Evolutionary conservation across 169 alveolate species (phyloP).

Genomic region (Plasmodium berghei): DNA sequence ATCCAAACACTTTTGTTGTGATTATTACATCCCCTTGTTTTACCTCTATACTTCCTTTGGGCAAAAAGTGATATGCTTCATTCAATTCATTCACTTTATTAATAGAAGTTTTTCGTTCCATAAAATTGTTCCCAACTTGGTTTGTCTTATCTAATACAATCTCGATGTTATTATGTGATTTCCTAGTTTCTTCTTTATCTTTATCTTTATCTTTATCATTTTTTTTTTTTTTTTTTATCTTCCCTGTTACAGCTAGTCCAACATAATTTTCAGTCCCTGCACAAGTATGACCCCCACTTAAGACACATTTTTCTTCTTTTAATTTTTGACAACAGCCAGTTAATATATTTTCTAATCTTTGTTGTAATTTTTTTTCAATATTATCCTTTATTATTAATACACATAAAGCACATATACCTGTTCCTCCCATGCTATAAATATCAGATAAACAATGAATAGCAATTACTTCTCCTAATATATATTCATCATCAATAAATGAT

Average conservation of each 20-base stretch:
- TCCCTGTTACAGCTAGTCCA: conserved; percentile 76
- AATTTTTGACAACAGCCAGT: conserved; percentile 72
- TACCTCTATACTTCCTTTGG: conserved; percentile 57
- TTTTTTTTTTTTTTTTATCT: conserved; percentile 39
- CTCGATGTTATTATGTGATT: background rate
- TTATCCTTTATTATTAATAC: conserved; percentile 75
- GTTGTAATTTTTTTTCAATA: conserved; percentile 70
- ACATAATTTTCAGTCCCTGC: conserved; percentile 77
- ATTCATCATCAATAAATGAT: conserved; percentile 77
- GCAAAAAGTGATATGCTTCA: conserved; percentile 44
- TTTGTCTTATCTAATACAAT: background rate
- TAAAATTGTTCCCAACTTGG: background rate
- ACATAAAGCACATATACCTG: conserved; percentile 69
- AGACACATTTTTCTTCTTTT: conserved; percentile 74
- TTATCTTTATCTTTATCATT: background rate
- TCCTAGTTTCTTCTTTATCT: background rate
- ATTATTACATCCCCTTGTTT: conserved; percentile 65
- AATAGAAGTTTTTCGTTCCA: background rate
- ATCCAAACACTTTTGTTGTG: conserved; percentile 73
- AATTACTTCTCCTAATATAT: conserved; percentile 68
- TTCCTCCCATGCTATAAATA: conserved; percentile 77
- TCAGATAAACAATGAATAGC: conserved; percentile 76
- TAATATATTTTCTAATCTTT: conserved; percentile 68
- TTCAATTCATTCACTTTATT: conserved; percentile 30
- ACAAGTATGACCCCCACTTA: conserved; percentile 78